These are phyloP conservation scores for Melaleuca alternifolia DNA, from an alignment of 345 rosid genomes.

Conservation along the genomic window DNA sequence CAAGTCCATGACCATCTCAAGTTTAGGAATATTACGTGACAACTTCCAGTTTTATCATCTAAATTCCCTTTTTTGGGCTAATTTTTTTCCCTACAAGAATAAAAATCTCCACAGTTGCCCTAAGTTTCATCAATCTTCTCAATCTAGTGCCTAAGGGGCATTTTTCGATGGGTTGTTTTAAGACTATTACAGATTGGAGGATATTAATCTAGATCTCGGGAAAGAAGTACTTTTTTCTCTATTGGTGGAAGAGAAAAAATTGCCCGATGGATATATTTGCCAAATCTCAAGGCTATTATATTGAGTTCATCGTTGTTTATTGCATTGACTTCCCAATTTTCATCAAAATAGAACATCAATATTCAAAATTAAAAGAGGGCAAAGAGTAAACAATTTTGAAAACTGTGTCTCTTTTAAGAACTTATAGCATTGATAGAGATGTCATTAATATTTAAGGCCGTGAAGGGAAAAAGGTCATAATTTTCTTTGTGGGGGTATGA, in stretches of 20 bases:
- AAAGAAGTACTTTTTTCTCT: no score
- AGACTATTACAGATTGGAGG: not conserved
- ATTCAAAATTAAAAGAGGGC: no score
- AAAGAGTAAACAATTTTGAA: no score
- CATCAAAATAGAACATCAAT: no score
- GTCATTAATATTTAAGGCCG: no score
- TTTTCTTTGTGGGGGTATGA: no score
- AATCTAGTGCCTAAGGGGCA: not conserved
- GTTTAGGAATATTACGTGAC: not conserved
- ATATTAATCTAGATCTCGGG: not conserved
- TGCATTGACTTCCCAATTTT: no score
- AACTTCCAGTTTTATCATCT: not conserved
- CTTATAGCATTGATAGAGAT: no score
- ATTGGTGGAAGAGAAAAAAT: not conserved
- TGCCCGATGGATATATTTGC: not conserved
- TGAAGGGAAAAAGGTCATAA: no score
- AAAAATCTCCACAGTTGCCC: not conserved
- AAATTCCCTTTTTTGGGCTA: not conserved
- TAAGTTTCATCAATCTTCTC: not conserved
- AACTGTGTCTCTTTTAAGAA: no score
- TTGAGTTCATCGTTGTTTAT: not conserved
- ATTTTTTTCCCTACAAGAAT: not conserved
- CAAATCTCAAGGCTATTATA: not conserved
- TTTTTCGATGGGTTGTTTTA: not conserved
- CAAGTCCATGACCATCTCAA: not conserved